Base-by-base conservation (phyloP, 192 early-diverging fungal genomes). In the Umbelopsis sp. region DNA sequence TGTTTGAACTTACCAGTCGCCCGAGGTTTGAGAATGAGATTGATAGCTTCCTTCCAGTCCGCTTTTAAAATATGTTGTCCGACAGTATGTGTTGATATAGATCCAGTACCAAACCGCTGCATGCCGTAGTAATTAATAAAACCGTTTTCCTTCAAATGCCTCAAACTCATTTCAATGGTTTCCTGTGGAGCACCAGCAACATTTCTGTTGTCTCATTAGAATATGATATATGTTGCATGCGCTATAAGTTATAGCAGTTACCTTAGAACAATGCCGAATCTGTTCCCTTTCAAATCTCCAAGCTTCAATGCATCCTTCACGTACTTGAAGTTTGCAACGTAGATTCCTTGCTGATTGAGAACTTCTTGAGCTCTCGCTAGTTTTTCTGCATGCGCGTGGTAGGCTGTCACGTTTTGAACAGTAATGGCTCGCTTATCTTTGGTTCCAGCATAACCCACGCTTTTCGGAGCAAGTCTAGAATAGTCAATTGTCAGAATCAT, bases 41-140 rank as follows among this genome's bases (percentile, higher is more conserved):
- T 90, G 1, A 92, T 83, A 0, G 93, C 94, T 16, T 80, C 80
- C 11, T 82, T 76, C 90, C 90, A 98, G 21, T 94, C 78, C 29
- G 82, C 84, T 62, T 87, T 78, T 34, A 99, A 77, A 69, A 96
- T 82, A 0, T 88, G 85, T 1, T 89, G 78, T 5, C 98, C 98
- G 24, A 96, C 85, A 20, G 87, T 78, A 74, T 96, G 91, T 12
- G 97, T 97, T 1, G 89, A 78, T 24, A 95, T 82, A 16, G 88
- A 83, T 25, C 91, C 83, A 5, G 95, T 96, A 31, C 98, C 98
- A 74, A 99, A 99, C 20, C 98, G 87, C 81, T 99, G 98, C 95
- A 98, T 94, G 14, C 96, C 98, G 82, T 86, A 99, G 84, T 98
- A 99, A 84, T 99, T 99, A 74, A 98, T 86, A 71, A 98, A 99